phyloP scores from a whole-genome alignment of 495 filamentous ascomycete species.

The Aspergillus conjunctus region DNA sequence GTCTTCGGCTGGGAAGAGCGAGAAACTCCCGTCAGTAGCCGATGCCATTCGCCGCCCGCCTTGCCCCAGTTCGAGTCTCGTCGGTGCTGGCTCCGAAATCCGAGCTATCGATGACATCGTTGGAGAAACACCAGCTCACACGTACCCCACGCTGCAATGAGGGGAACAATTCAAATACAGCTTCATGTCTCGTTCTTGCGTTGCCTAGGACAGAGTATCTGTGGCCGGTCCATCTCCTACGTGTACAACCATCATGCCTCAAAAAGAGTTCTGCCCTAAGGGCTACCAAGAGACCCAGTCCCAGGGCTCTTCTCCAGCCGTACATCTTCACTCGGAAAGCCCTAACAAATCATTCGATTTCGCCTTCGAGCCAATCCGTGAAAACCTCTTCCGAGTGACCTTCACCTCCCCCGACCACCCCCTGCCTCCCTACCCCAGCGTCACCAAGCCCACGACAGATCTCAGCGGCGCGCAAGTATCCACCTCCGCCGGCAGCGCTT shows the following conservation, averaged over 20 bases:
- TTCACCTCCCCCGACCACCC: slow-evolving; percentile 61
- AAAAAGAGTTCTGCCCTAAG: slow-evolving; percentile 53
- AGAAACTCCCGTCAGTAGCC: background rate
- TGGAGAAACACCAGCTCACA: background rate
- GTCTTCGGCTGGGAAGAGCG: slow-evolving; percentile 31
- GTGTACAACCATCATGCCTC: slow-evolving; percentile 55
- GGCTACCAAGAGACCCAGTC: slow-evolving; percentile 37
- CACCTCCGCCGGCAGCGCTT: slow-evolving; percentile 29
- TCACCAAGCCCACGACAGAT: slow-evolving; percentile 46
- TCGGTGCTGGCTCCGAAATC: slow-evolving; percentile 39
- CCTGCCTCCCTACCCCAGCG: slow-evolving; percentile 61
- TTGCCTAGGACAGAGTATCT: background rate
- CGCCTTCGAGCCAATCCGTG: slow-evolving; percentile 58
- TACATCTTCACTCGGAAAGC: slow-evolving; percentile 47
- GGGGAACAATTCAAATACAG: slow-evolving; percentile 36
- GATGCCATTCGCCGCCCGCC: background rate
- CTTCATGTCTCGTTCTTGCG: slow-evolving; percentile 9
- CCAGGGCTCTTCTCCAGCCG: slow-evolving; percentile 24
- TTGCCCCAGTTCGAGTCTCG: background rate
- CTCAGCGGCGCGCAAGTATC: slow-evolving; percentile 31
- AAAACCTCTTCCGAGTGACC: slow-evolving; percentile 64
- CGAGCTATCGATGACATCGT: slow-evolving; percentile 23
- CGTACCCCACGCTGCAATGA: background rate
- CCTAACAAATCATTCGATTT: slow-evolving; percentile 50
- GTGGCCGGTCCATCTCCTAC: background rate